phyloP scores from a whole-genome alignment of 768 basidiomycete species.

The Cubamyces lactineus region DNA sequence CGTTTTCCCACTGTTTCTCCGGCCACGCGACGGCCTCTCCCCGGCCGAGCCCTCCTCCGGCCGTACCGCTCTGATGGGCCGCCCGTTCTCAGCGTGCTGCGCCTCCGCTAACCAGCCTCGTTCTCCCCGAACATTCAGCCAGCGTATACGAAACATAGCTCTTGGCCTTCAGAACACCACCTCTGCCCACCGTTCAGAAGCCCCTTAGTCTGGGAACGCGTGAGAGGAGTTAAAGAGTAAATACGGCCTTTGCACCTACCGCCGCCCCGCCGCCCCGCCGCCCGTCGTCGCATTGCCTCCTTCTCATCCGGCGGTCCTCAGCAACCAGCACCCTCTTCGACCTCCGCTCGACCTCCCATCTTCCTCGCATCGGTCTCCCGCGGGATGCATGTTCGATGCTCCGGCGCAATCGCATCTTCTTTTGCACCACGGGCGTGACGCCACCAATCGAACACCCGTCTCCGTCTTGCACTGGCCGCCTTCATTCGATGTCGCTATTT shows the following conservation, averaged over 20 bases:
- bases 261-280: not conserved
- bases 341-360: not conserved
- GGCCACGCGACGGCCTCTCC: constrained; percentile 7
- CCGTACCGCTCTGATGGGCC: not conserved
- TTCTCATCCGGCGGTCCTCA: not conserved
- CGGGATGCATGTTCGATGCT: not conserved
- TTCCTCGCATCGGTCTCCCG: not conserved
- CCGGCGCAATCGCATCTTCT: not conserved
- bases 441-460: not conserved
- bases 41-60: no score
- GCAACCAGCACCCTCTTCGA: no score
- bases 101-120: not conserved
- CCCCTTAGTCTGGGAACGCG: constrained; percentile 11
- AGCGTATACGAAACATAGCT: not conserved
- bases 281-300: constrained; percentile 9
- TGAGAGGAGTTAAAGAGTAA: constrained; percentile 18
- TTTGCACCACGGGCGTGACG: constrained; percentile 1
- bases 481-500: not conserved
- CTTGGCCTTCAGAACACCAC: constrained; percentile 4
- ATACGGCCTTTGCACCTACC: constrained; percentile 8
- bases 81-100: constrained; percentile 5
- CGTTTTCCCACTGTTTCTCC: constrained; percentile 5
- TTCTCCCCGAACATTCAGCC: not conserved
- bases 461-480: not conserved
- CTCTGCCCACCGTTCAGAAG: not conserved